Conservation (phyloP, 73 alveolate species). For the Tetrahymena thermophila region DNA sequence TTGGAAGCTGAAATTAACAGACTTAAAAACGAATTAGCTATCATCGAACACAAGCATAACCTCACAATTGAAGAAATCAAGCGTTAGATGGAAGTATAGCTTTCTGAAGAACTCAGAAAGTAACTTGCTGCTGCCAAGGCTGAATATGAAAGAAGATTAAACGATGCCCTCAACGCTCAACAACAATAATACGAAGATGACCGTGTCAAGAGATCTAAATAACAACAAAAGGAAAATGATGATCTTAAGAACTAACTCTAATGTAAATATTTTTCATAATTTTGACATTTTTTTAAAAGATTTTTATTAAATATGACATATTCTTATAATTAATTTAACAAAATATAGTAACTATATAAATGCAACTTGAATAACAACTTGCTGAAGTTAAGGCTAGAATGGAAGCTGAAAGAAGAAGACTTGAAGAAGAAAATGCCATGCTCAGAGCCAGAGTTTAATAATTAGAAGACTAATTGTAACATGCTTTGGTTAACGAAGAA, state of each 20-base stretch:
- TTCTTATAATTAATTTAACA: neutral
- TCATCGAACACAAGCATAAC: neutral
- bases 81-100: neutral
- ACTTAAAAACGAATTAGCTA: neutral
- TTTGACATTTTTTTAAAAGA: no score
- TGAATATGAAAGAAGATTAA: neutral
- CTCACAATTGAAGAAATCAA: neutral
- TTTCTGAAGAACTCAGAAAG: neutral
- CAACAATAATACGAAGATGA: neutral
- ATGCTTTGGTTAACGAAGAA: neutral
- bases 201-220: neutral
- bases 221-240: neutral
- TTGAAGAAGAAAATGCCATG: neutral
- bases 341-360: neutral
- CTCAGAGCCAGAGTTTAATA: neutral
- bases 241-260: neutral
- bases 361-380: neutral
- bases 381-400: neutral
- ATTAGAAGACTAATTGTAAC: neutral
- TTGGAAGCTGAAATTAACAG: neutral
- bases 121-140: neutral
- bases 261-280: neutral
- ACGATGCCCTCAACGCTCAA: neutral
- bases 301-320: neutral
- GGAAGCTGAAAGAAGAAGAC: neutral